phyloP scores from a whole-genome alignment of 345 rosid genomes.

The Isatis tinctoria region DNA sequence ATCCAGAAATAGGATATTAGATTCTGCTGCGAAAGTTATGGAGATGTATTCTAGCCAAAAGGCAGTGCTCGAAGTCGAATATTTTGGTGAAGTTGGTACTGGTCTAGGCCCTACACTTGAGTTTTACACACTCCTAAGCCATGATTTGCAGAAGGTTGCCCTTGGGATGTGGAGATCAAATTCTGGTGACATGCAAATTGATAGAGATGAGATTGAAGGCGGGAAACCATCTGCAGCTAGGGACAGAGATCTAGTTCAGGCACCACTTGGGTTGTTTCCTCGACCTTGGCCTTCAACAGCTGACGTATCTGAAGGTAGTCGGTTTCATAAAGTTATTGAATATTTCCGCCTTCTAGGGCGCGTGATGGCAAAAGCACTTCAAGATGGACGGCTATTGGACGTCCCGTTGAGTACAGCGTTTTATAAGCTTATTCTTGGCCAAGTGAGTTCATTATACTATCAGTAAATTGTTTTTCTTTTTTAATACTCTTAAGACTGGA shows the following conservation, averaged over 20 bases:
- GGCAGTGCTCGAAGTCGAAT: slow-evolving; percentile 98
- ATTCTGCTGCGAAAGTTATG: slow-evolving; percentile 99
- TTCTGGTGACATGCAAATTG: slow-evolving; percentile 59
- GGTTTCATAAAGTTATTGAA: slow-evolving; percentile 62
- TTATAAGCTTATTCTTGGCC: slow-evolving; percentile 85
- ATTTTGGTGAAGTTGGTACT: slow-evolving; percentile 99
- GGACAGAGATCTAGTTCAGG: slow-evolving; percentile 51
- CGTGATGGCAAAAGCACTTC: slow-evolving; percentile 99
- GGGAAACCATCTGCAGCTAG: slow-evolving; percentile 42
- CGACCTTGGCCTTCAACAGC: slow-evolving; percentile 83
- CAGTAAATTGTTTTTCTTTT: not conserved
- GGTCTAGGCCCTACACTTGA: slow-evolving; percentile 98
- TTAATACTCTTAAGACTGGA: not conserved
- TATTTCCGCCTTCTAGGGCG: slow-evolving; percentile 93
- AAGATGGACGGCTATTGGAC: slow-evolving; percentile 97
- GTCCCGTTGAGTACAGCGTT: slow-evolving; percentile 79
- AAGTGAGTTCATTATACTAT: slow-evolving; percentile 47
- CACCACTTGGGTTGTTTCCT: slow-evolving; percentile 94
- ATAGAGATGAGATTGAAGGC: slow-evolving; percentile 47
- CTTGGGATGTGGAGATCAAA: slow-evolving; percentile 96
- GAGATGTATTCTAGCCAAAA: slow-evolving; percentile 99
- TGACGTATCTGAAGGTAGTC: slow-evolving; percentile 73
- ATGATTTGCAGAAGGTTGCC: slow-evolving; percentile 75
- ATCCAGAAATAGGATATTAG: slow-evolving; percentile 90
- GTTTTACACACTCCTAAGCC: slow-evolving; percentile 94